Evolutionary conservation across 768 basidiomycete species (phyloP).

Genomic region (Leccinum longicurvipes): DNA sequence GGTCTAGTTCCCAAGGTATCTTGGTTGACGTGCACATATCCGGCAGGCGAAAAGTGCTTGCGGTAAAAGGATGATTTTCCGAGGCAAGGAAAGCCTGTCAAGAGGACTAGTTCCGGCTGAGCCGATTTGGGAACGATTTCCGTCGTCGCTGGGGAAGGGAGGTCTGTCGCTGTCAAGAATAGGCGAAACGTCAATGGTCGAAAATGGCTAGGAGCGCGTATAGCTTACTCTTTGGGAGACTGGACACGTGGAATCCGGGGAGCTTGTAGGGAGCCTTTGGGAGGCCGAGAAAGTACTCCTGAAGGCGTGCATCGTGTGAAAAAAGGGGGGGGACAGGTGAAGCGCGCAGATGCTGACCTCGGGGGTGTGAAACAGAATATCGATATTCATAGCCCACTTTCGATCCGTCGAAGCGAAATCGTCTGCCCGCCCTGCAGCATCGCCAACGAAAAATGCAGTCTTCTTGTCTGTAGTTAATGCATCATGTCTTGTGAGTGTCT

Average conservation of each 20-base stretch:
- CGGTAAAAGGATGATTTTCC: constrained; percentile 86
- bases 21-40: constrained; percentile 86
- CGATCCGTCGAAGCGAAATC: constrained; percentile 84
- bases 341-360: constrained; percentile 48
- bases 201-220: background rate
- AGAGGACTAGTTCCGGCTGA: constrained; percentile 50
- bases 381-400: constrained; percentile 80
- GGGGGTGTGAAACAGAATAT: constrained; percentile 74
- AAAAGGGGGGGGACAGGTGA: background rate
- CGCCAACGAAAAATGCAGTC: constrained; percentile 79
- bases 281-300: constrained; percentile 79
- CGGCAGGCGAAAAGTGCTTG: constrained; percentile 59
- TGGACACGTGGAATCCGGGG: constrained; percentile 66
- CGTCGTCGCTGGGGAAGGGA: constrained; percentile 15
- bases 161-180: constrained; percentile 38
- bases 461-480: constrained; percentile 49
- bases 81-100: constrained; percentile 58
- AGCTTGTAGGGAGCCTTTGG: constrained; percentile 43
- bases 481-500: background rate
- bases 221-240: constrained; percentile 32
- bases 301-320: background rate
- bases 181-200: background rate
- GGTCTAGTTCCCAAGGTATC: constrained; percentile 72
- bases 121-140: constrained; percentile 10
- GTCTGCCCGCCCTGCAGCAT: constrained; percentile 76